Percentiles rank a stretch among this genome's conserved stretches.
Conservation (phyloP, 179 eudicot genomes). For the Beta corolliflora region DNA sequence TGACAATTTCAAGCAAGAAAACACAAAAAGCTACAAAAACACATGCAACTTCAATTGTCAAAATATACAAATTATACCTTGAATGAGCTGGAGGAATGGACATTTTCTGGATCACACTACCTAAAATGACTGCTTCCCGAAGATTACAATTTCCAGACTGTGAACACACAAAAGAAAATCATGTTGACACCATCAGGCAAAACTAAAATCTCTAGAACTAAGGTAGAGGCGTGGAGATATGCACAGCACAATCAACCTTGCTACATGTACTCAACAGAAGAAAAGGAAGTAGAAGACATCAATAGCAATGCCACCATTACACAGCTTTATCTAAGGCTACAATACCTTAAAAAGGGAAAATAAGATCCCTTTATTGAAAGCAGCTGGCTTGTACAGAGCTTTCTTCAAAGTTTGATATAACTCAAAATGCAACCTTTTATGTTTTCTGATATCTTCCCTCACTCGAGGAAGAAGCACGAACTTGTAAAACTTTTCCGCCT, state of each 20-base stretch:
- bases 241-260: background rate
- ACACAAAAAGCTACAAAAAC: background rate
- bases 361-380: constrained; percentile 90
- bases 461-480: constrained; percentile 84
- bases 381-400: constrained; percentile 89
- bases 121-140: constrained; percentile 85
- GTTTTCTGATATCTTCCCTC: constrained; percentile 76
- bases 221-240: background rate
- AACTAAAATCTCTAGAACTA: background rate
- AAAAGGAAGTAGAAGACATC: background rate
- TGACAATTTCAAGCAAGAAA: background rate
- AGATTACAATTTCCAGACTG: constrained; percentile 87
- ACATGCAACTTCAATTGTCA: background rate
- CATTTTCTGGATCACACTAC: constrained; percentile 72
- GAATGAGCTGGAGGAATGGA: constrained; percentile 79
- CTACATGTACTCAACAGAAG: background rate
- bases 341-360: constrained; percentile 86
- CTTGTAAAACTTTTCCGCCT: constrained; percentile 81
- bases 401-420: constrained; percentile 73
- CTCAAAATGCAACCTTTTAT: constrained; percentile 81
- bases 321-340: background rate
- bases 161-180: constrained; percentile 8
- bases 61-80: constrained; percentile 45
- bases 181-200: background rate
- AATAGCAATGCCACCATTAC: background rate